Percentiles rank a stretch among this genome's conserved stretches.
Evolutionary conservation across 108 stramenopile species (phyloP).

Genomic region (Discostella stelligeroides): DNA sequence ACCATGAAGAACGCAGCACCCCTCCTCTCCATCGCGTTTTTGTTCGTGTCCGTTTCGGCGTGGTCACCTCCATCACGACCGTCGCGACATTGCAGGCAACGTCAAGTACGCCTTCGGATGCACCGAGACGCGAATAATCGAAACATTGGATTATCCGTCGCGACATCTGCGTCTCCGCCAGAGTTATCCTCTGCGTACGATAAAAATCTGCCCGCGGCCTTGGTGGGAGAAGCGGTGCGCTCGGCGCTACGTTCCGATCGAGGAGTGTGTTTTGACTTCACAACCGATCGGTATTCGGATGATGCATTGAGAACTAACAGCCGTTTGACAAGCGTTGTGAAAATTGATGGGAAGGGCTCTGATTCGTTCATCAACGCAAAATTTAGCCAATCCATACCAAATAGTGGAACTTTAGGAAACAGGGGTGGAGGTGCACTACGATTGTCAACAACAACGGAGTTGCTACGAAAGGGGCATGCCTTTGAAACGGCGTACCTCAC

Average conservation of each 20-base stretch:
- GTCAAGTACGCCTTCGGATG: neutral
- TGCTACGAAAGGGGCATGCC: constrained; percentile 36
- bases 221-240: constrained; percentile 86
- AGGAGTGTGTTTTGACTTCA: constrained; percentile 59
- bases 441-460: constrained; percentile 8
- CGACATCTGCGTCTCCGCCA: neutral
- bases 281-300: constrained; percentile 15
- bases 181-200: constrained; percentile 62
- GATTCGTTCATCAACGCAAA: constrained; percentile 72
- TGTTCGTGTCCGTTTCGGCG: neutral
- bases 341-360: constrained; percentile 63
- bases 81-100: neutral
- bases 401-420: neutral
- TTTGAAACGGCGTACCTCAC: constrained; percentile 68
- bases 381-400: constrained; percentile 58
- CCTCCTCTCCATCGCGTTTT: no score
- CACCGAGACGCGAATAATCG: neutral
- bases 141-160: neutral
- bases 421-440: neutral
- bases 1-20: no score
- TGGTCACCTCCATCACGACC: neutral
- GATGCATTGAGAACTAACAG: constrained; percentile 4
- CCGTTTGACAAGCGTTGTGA: constrained; percentile 54
- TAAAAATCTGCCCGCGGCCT: constrained; percentile 64
- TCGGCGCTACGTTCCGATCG: constrained; percentile 68